A percentile compares a stretch with the other conserved stretches of the same genome.
Conservation (phyloP, 2,329 filamentous ascomycete species). For the Ophiocordyceps camponoti-floridani region DNA sequence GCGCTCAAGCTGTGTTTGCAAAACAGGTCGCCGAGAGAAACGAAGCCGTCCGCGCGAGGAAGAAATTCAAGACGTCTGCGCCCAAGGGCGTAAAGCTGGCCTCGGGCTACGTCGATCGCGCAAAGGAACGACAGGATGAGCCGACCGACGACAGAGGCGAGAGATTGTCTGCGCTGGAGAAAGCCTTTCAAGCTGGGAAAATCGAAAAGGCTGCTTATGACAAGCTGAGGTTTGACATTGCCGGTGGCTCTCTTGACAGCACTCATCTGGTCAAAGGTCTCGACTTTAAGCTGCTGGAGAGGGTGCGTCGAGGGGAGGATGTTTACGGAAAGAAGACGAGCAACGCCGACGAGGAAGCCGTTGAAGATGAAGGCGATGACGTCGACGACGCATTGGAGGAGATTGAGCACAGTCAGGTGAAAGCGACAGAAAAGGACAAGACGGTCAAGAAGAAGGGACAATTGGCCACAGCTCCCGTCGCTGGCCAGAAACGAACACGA, state of each 20-base stretch:
- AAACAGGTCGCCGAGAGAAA: constrained; percentile 66
- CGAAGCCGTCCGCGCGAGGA: constrained; percentile 34
- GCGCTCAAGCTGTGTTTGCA: constrained; percentile 51
- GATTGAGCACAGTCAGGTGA: constrained; percentile 35
- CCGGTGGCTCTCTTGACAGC: constrained; percentile 61
- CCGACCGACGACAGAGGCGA: constrained; percentile 36
- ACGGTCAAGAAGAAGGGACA: constrained; percentile 41
- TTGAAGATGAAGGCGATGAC: constrained; percentile 13
- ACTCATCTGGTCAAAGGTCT: constrained; percentile 87
- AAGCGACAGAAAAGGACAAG: constrained; percentile 31
- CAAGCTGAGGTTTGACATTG: constrained; percentile 54
- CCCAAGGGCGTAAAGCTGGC: constrained; percentile 73
- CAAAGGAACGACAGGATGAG: constrained; percentile 41
- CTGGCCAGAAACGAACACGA: constrained; percentile 43
- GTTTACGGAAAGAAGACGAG: constrained; percentile 27
- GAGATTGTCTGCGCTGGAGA: constrained; percentile 62
- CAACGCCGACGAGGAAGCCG: constrained; percentile 10
- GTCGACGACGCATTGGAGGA: constrained; percentile 50
- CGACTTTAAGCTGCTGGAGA: constrained; percentile 64
- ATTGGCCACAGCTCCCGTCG: constrained; percentile 31
- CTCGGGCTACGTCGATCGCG: constrained; percentile 68
- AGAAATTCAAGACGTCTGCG: constrained; percentile 60
- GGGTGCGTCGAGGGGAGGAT: constrained; percentile 51
- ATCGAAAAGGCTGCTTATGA: constrained; percentile 70
- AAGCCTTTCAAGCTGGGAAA: constrained; percentile 65